phyloP scores from a whole-genome alignment of 2,329 filamentous ascomycete species.

The Lasiodiplodia sp. region DNA sequence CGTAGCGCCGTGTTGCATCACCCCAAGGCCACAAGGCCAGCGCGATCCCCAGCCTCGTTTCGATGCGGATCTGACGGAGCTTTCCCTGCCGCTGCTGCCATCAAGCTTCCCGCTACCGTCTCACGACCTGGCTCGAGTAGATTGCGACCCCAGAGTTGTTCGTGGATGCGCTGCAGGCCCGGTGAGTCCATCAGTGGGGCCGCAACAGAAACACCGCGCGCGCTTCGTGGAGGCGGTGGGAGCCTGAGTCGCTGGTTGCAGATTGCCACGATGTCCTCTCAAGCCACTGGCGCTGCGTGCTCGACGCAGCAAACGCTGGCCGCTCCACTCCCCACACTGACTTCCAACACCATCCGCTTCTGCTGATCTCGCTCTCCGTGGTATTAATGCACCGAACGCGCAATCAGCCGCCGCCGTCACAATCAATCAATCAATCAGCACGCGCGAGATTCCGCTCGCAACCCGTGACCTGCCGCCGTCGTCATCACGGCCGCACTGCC shows the following conservation, averaged over 20 bases:
- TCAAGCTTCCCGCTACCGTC: conserved; percentile 20
- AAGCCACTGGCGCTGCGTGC: background rate
- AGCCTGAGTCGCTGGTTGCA: conserved; percentile 2
- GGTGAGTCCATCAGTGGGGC: conserved; percentile 8
- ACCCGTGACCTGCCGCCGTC: conserved; percentile 20
- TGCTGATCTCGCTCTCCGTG: conserved; percentile 18
- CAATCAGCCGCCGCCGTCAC: conserved; percentile 1
- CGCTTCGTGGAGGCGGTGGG: background rate
- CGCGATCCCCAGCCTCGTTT: conserved; percentile 22
- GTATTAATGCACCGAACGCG: conserved; percentile 18
- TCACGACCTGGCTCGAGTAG: conserved; percentile 25
- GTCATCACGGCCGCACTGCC: conserved; percentile 23
- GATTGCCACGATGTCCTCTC: background rate
- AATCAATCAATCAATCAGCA: conserved; percentile 21
- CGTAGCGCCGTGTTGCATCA: conserved; percentile 17
- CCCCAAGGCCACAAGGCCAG: conserved; percentile 25
- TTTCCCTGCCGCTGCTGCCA: background rate
- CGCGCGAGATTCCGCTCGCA: conserved; percentile 4
- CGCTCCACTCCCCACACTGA: background rate
- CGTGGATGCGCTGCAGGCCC: conserved; percentile 3
- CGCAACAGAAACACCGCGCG: conserved; percentile 6
- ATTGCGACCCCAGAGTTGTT: conserved; percentile 24
- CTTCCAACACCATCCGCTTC: background rate
- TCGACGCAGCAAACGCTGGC: no score
- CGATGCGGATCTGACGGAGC: conserved; percentile 14